A percentile compares a stretch with the other conserved stretches of the same genome.
phyloP scores from a whole-genome alignment of 805 yeast genomes.

The Yueomyces sinensis region DNA sequence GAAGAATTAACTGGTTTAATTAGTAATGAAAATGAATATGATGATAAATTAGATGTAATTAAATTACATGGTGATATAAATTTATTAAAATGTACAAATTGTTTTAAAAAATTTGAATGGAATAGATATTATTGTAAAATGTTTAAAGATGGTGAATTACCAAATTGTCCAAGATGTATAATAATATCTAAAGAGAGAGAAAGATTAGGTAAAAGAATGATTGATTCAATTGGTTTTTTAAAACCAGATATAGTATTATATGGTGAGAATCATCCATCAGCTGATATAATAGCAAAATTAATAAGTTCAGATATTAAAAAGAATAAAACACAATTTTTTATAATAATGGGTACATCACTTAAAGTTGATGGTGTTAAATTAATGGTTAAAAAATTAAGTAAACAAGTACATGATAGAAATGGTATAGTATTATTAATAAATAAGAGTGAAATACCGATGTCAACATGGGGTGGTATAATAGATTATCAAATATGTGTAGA shows the following conservation, averaged over 20 bases:
- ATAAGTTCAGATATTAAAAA: slow-evolving; percentile 45
- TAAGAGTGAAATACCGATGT: slow-evolving; percentile 45
- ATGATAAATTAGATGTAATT: slow-evolving; percentile 45
- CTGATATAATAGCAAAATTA: slow-evolving; percentile 66
- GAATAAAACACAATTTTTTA: slow-evolving; percentile 57
- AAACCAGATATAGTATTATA: slow-evolving; percentile 86
- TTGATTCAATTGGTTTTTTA: slow-evolving; percentile 58
- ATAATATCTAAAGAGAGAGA: slow-evolving; percentile 42
- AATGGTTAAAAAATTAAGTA: slow-evolving; percentile 56
- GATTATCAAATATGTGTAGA: slow-evolving; percentile 73
- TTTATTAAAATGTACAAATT: slow-evolving; percentile 59
- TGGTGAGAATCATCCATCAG: slow-evolving; percentile 87
- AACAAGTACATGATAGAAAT: slow-evolving; percentile 58
- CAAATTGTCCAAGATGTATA: slow-evolving; percentile 64
- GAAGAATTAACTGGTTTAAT: slow-evolving; percentile 55
- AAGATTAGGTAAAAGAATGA: slow-evolving; percentile 57
- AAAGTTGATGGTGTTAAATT: slow-evolving; percentile 82
- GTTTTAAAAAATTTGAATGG: slow-evolving; percentile 54
- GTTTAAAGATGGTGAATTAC: slow-evolving; percentile 51
- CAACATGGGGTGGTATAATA: slow-evolving; percentile 55
- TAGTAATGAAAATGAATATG: slow-evolving; percentile 14
- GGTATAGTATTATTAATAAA: slow-evolving; percentile 74
- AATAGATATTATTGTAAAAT: slow-evolving; percentile 31
- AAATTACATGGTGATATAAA: slow-evolving; percentile 88
- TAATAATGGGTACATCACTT: slow-evolving; percentile 89